Evolutionary conservation across 208 protist species (phyloP).

Genomic region (Crithidia brevicula): DNA sequence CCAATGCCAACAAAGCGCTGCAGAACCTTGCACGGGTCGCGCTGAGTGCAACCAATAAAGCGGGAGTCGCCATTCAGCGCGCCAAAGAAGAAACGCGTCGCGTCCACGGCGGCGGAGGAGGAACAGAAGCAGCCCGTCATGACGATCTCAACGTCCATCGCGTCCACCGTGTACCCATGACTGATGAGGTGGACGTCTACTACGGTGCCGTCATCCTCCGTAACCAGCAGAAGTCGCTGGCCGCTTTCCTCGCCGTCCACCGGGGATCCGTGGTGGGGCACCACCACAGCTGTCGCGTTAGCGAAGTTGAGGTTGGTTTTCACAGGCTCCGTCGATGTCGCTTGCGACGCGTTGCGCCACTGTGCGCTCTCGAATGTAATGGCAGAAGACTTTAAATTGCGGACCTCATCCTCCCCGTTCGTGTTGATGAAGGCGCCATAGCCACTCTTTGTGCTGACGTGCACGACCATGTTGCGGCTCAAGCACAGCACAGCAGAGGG

Average conservation of each 20-base stretch:
- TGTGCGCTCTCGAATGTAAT: constrained; percentile 44
- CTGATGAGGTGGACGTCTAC: constrained; percentile 46
- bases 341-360: constrained; percentile 61
- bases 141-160: constrained; percentile 47
- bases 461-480: constrained; percentile 73
- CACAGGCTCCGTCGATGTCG: constrained; percentile 50
- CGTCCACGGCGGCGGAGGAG: constrained; percentile 20
- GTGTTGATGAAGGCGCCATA: constrained; percentile 82
- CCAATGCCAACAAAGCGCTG: constrained; percentile 59
- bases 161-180: constrained; percentile 58
- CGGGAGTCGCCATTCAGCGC: constrained; percentile 60
- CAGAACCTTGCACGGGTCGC: constrained; percentile 38
- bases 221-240: constrained; percentile 61
- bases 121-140: constrained; percentile 61
- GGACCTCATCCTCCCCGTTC: constrained; percentile 72
- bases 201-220: constrained; percentile 81
- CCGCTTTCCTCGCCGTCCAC: background rate
- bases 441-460: constrained; percentile 79
- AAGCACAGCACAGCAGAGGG: constrained; percentile 78
- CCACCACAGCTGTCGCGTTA: constrained; percentile 44
- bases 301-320: constrained; percentile 77
- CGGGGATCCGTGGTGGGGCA: background rate
- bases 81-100: constrained; percentile 59
- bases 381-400: constrained; percentile 47
- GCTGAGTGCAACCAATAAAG: constrained; percentile 37